Percentiles rank a stretch among this genome's conserved stretches.
These are phyloP conservation scores for Erodium texanum DNA, from an alignment of 441 rosid species.

Conservation along the genomic window DNA sequence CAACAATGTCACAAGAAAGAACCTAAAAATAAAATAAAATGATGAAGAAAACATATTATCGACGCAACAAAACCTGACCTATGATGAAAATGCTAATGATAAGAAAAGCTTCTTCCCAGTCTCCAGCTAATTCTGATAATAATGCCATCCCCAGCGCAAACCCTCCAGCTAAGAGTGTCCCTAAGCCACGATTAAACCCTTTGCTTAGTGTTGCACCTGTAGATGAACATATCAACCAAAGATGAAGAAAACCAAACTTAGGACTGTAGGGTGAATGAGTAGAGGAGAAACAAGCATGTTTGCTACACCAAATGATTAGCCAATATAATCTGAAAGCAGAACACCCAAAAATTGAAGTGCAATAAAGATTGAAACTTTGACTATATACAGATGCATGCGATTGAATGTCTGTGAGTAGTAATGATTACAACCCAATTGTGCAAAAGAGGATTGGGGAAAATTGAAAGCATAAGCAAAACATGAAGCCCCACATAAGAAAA, in stretches of 20 bases:
- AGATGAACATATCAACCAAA: conserved; percentile 5
- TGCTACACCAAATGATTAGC: not conserved
- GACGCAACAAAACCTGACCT: conserved; percentile 26
- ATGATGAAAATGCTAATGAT: conserved; percentile 46
- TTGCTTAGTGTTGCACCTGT: conserved; percentile 65
- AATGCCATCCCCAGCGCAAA: conserved; percentile 63
- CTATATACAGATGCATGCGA: too few relatives aligned
- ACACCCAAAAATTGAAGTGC: not conserved
- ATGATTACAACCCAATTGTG: not conserved
- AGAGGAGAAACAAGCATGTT: not conserved
- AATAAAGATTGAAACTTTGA: not conserved
- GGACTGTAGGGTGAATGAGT: not conserved
- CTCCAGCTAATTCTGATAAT: conserved; percentile 40
- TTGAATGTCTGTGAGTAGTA: not conserved
- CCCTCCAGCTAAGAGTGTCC: conserved; percentile 67
- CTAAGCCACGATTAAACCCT: conserved; percentile 59
- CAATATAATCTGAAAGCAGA: not conserved
- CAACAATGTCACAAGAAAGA: conserved; percentile 8
- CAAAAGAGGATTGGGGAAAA: not conserved
- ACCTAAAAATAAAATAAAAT: conserved; percentile 8
- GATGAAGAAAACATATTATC: conserved; percentile 3
- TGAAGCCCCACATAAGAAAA: too few relatives aligned
- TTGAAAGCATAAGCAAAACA: too few relatives aligned
- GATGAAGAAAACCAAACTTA: not conserved
- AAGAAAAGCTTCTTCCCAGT: conserved; percentile 44